These are phyloP conservation scores for Xerocomus spinulosus DNA, from an alignment of 768 basidiomycete genomes.

Conservation along the genomic window DNA sequence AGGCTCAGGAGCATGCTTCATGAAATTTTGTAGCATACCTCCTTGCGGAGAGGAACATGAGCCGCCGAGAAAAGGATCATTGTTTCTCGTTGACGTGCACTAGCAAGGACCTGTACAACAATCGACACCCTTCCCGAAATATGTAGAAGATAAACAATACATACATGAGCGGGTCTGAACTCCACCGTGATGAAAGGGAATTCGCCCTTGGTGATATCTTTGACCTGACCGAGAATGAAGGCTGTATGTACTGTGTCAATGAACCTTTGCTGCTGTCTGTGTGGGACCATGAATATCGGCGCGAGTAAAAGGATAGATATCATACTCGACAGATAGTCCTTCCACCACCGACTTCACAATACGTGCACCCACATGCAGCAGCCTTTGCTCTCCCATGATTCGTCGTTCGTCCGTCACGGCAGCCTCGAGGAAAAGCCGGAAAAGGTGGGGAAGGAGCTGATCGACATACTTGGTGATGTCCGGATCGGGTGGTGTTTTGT, in stretches of 20 bases:
- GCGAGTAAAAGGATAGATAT: conserved; percentile 13
- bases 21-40: conserved; percentile 40
- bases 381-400: conserved; percentile 35
- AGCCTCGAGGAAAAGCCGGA: conserved; percentile 53
- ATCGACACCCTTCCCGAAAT: not conserved
- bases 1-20: not conserved
- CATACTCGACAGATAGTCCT: conserved; percentile 62
- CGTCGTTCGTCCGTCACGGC: conserved; percentile 26
- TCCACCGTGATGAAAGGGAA: conserved; percentile 32
- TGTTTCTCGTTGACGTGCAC: conserved; percentile 52
- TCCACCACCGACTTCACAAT: conserved; percentile 68
- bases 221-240: conserved; percentile 44
- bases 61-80: conserved; percentile 64
- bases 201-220: conserved; percentile 51
- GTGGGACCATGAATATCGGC: not conserved
- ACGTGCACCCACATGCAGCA: conserved; percentile 45
- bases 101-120: conserved; percentile 14
- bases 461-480: conserved; percentile 84
- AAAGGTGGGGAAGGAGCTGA: conserved; percentile 65
- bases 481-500: conserved; percentile 42
- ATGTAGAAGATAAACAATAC: conserved; percentile 7
- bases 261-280: conserved; percentile 60
- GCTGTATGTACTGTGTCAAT: conserved; percentile 35
- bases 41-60: conserved; percentile 58
- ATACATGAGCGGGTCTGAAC: conserved; percentile 54